A percentile compares a stretch with the other conserved stretches of the same genome.
These are phyloP conservation scores for Pleurotus salmoneostramineus DNA, from an alignment of 768 basidiomycete genomes.

Conservation along the genomic window DNA sequence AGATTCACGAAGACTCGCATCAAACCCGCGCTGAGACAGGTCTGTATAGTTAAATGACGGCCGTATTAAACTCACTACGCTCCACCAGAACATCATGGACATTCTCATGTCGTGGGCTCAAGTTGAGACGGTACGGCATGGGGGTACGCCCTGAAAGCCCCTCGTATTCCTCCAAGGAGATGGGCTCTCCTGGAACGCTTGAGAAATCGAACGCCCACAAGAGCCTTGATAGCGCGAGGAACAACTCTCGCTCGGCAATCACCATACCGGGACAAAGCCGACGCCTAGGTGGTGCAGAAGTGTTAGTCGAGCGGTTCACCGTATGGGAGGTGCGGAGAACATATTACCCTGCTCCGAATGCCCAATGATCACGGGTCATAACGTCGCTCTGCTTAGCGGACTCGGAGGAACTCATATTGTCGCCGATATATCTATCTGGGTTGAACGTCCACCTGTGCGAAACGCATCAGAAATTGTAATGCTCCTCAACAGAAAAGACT, in stretches of 20 bases:
- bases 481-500: not conserved
- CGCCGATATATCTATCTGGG: slow-evolving; percentile 29
- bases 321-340: not conserved
- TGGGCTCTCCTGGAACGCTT: slow-evolving; percentile 25
- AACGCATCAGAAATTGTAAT: too few relatives aligned
- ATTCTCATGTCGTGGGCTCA: slow-evolving; percentile 10
- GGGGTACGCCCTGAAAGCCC: slow-evolving; percentile 29
- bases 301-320: not conserved
- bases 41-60: not conserved
- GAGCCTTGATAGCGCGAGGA: slow-evolving; percentile 28
- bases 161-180: slow-evolving; percentile 31
- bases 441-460: slow-evolving; percentile 19
- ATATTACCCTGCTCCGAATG: slow-evolving; percentile 31
- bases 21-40: too few relatives aligned
- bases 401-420: slow-evolving; percentile 20
- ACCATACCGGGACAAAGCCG: slow-evolving; percentile 29
- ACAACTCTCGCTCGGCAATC: slow-evolving; percentile 30
- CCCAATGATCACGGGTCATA: slow-evolving; percentile 31
- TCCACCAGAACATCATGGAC: slow-evolving; percentile 10
- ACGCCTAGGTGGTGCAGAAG: slow-evolving; percentile 11
- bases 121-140: slow-evolving; percentile 23
- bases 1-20: too few relatives aligned
- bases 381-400: slow-evolving; percentile 26
- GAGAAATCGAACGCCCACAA: slow-evolving; percentile 28
- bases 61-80: slow-evolving; percentile 1